A percentile compares a stretch with the other conserved stretches of the same genome.
These are phyloP conservation scores for Puccinellia tenuiflora DNA, from an alignment of 176 grass and related monocot species.

Conservation along the genomic window DNA sequence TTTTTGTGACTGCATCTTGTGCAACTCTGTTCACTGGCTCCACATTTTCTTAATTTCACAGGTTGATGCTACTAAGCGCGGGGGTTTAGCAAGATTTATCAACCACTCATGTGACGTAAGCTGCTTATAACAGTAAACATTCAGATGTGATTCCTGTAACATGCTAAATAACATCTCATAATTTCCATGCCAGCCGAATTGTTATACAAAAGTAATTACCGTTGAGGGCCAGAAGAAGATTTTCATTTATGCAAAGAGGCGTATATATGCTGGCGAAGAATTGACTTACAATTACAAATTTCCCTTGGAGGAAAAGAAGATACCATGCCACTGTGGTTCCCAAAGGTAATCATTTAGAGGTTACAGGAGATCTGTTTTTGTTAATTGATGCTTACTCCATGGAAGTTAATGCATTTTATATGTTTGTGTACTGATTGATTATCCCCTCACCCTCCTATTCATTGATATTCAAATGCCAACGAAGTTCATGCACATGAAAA, in stretches of 20 bases:
- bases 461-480: background rate
- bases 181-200: conserved; percentile 69
- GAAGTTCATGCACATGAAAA: background rate
- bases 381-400: background rate
- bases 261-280: conserved; percentile 89
- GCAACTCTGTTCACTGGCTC: background rate
- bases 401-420: conserved; percentile 1
- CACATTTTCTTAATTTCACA: conserved; percentile 39
- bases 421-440: background rate
- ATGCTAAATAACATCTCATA: conserved; percentile 10
- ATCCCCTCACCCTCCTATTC: background rate
- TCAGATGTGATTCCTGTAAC: background rate
- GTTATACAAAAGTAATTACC: conserved; percentile 94
- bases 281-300: conserved; percentile 99
- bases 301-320: conserved; percentile 93
- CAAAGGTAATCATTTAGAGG: conserved; percentile 47
- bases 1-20: conserved; percentile 1
- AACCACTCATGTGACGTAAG: conserved; percentile 97
- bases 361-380: conserved; percentile 1
- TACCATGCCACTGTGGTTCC: conserved; percentile 92
- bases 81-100: conserved; percentile 95
- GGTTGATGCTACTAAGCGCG: conserved; percentile 96
- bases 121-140: conserved; percentile 12
- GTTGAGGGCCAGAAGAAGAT: conserved; percentile 99
- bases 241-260: conserved; percentile 91